phyloP scores from a whole-genome alignment of 2,329 filamentous ascomycete genomes.

The Penicillium fuscoglaucum region DNA sequence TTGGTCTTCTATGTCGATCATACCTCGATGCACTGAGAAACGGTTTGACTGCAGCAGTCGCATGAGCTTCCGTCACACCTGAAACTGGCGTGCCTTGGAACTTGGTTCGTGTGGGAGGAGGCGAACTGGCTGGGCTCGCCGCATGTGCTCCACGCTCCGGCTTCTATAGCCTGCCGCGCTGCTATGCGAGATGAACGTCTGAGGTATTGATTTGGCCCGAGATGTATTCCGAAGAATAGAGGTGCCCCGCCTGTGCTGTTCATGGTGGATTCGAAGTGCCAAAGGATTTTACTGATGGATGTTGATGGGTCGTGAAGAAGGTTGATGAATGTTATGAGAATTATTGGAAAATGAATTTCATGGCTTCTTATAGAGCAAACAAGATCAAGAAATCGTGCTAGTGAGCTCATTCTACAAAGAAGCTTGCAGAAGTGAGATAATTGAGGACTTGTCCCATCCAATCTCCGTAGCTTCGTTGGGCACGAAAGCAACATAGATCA shows the following conservation, averaged over 20 bases:
- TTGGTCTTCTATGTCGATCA: background rate
- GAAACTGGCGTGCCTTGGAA: background rate
- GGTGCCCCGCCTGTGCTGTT: background rate
- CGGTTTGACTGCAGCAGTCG: background rate
- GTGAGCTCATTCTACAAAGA: constrained; percentile 11
- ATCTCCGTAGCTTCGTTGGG: background rate
- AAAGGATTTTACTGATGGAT: background rate
- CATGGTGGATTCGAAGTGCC: background rate
- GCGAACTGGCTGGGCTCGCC: background rate
- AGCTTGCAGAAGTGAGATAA: background rate
- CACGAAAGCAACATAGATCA: background rate
- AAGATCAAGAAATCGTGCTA: background rate
- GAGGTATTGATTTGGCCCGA: background rate
- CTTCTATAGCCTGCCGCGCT: background rate
- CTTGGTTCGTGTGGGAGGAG: background rate
- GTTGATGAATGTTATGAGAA: background rate
- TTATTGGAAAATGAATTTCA: background rate
- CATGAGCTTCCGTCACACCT: background rate
- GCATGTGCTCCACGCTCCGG: background rate
- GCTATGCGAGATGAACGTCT: background rate
- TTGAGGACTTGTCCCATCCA: background rate
- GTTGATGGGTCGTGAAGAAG: background rate
- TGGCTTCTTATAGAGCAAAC: background rate
- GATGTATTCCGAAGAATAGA: background rate
- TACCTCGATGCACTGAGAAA: background rate